A percentile compares a stretch with the other conserved stretches of the same genome.
phyloP scores from a whole-genome alignment of 2,329 filamentous ascomycete genomes.

The Orbilia oligospora region DNA sequence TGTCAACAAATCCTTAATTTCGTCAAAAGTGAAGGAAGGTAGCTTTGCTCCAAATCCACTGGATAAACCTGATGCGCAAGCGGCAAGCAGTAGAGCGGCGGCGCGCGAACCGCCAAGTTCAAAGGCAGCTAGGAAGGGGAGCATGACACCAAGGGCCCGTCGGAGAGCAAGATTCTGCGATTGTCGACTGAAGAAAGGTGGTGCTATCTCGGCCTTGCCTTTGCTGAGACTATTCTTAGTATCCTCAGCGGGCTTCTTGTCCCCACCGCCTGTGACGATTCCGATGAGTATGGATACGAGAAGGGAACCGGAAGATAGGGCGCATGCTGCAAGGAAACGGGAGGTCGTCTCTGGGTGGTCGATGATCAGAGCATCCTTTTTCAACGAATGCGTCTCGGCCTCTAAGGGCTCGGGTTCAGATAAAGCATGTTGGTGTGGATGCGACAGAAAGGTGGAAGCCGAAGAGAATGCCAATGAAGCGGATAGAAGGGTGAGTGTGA shows the following conservation, averaged over 20 bases:
- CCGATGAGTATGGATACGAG: conserved; percentile 49
- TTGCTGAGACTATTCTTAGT: conserved; percentile 36
- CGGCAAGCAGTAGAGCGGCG: conserved; percentile 31
- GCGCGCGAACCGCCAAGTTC: conserved; percentile 56
- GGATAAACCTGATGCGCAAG: conserved; percentile 32
- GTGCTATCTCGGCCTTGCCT: conserved; percentile 1
- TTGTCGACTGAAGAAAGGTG: conserved; percentile 28
- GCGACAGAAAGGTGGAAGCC: conserved; percentile 57
- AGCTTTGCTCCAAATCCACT: conserved; percentile 32
- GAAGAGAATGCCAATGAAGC: conserved; percentile 58
- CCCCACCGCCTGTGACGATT: conserved; percentile 38
- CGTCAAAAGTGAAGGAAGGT: conserved; percentile 33
- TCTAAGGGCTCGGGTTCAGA: background rate
- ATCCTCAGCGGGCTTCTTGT: conserved; percentile 28
- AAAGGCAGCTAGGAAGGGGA: conserved; percentile 55
- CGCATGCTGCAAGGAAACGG: conserved; percentile 53
- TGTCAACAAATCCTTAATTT: conserved; percentile 40
- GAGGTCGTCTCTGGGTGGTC: conserved; percentile 38
- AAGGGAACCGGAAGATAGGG: conserved; percentile 50
- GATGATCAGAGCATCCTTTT: background rate
- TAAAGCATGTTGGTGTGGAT: conserved; percentile 47
- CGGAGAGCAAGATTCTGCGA: conserved; percentile 18
- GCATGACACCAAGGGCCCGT: conserved; percentile 48
- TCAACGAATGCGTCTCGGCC: background rate
- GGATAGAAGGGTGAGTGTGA: conserved; percentile 52